Evolutionary conservation across 2,329 filamentous ascomycete genomes (phyloP).

Genomic region (Ophiocordyceps unilateralis): DNA sequence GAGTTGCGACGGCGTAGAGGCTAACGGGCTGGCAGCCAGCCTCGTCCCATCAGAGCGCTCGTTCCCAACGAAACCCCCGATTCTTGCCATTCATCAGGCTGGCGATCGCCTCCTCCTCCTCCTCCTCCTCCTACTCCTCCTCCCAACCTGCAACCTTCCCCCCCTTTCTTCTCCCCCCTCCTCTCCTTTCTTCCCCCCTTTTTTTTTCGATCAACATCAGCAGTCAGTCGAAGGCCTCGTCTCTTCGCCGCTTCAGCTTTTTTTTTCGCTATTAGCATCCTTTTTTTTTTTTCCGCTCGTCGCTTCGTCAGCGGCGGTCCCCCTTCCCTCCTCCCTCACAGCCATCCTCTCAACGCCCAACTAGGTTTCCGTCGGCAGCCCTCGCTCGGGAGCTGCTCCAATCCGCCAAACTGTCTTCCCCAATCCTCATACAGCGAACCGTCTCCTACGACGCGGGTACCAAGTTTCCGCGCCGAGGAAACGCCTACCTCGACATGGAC

Average conservation of each 20-base stretch:
- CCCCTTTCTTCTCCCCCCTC: too few species aligned
- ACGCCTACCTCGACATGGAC: constrained; percentile 39
- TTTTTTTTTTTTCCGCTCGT: too few species aligned
- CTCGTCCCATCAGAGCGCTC: not conserved
- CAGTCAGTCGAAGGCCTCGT: too few species aligned
- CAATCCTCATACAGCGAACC: constrained; percentile 70
- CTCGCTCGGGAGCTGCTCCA: too few species aligned
- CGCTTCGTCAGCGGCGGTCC: not conserved
- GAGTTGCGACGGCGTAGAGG: not conserved
- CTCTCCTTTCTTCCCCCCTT: too few species aligned
- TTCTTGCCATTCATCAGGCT: not conserved
- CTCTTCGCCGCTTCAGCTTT: not conserved
- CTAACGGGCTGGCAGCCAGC: not conserved
- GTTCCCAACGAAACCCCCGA: not conserved
- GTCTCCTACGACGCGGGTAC: constrained; percentile 80
- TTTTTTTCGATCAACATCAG: too few species aligned
- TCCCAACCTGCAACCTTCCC: too few species aligned
- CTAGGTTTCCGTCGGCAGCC: too few species aligned
- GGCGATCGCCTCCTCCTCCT: too few species aligned
- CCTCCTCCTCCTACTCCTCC: too few species aligned
- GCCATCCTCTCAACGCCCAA: too few species aligned
- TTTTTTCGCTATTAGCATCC: not conserved
- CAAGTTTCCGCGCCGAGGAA: constrained; percentile 48
- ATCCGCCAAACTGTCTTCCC: constrained; percentile 95
- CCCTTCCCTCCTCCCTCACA: not conserved